A percentile compares a stretch with the other conserved stretches of the same genome.
Conservation (phyloP, 768 basidiomycete species). For the Gloeopeniophorella convolvens region DNA sequence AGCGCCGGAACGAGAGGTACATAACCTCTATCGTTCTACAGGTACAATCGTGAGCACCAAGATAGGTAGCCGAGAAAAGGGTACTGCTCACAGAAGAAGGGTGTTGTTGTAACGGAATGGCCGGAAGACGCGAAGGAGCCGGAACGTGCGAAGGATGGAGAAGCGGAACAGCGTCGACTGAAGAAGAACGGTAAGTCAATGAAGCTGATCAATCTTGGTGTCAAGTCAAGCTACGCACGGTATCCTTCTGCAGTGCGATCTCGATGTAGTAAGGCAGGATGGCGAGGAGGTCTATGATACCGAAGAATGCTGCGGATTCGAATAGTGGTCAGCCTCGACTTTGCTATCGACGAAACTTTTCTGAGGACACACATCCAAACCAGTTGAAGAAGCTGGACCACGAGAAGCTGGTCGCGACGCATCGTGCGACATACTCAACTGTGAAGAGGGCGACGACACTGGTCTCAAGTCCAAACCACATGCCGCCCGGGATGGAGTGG, state of each 20-base stretch:
- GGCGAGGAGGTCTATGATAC: conserved; percentile 77
- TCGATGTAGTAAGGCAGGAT: conserved; percentile 90
- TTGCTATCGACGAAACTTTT: not conserved
- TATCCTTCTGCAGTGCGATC: conserved; percentile 76
- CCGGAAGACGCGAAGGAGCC: conserved; percentile 80
- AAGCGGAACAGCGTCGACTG: conserved; percentile 86
- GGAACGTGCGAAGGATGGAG: conserved; percentile 85
- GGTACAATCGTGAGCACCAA: not conserved
- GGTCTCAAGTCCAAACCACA: conserved; percentile 88
- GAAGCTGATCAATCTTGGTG: not conserved
- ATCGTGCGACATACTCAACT: conserved; percentile 70
- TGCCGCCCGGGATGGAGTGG: conserved; percentile 56
- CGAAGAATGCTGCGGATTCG: conserved; percentile 59
- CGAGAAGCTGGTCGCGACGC: conserved; percentile 67
- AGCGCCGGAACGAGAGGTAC: conserved; percentile 81
- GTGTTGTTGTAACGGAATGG: conserved; percentile 84
- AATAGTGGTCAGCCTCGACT: not conserved
- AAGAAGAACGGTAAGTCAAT: not conserved
- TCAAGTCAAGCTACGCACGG: conserved; percentile 41
- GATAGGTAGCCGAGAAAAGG: not conserved
- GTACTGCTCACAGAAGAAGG: conserved; percentile 54
- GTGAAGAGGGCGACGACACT: conserved; percentile 81
- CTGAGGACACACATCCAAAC: conserved; percentile 53
- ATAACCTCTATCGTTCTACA: conserved; percentile 83
- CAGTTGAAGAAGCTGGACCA: conserved; percentile 58